These are phyloP conservation scores for Tagetes erecta DNA, from an alignment of 129 eudicot species.

Conservation along the genomic window DNA sequence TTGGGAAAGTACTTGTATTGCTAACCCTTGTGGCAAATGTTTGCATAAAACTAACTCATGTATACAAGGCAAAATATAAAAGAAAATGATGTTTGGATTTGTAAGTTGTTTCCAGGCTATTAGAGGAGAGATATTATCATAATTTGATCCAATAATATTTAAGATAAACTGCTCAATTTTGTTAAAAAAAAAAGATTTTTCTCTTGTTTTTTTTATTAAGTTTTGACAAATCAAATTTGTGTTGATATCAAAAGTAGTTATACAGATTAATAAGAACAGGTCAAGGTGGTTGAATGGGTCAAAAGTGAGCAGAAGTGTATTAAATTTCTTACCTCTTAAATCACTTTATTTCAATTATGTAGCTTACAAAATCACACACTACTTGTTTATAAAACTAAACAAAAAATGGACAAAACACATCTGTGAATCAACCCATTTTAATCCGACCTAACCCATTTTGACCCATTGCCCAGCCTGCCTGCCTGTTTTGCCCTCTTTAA, in stretches of 20 bases:
- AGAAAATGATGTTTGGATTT: conserved; percentile 25
- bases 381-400: too few relatives aligned
- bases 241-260: too few relatives aligned
- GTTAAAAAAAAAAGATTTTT: too few relatives aligned
- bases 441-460: neutral
- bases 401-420: neutral
- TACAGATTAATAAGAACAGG: too few relatives aligned
- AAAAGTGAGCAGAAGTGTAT: neutral
- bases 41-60: conserved; percentile 43
- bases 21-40: conserved; percentile 45
- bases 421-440: neutral
- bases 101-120: conserved; percentile 11
- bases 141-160: neutral
- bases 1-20: conserved; percentile 33
- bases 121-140: neutral
- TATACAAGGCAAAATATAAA: conserved; percentile 15
- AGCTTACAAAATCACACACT: neutral
- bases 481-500: neutral
- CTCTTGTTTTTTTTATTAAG: neutral
- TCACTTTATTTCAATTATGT: neutral
- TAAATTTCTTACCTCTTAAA: neutral
- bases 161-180: neutral
- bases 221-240: neutral
- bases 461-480: neutral
- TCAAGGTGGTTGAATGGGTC: neutral